Evolutionary conservation across 1,139 yeast species (phyloP), one percentile per base, ranked within the genome.

Genomic region (Scheffersomyces cryptocercus): DNA sequence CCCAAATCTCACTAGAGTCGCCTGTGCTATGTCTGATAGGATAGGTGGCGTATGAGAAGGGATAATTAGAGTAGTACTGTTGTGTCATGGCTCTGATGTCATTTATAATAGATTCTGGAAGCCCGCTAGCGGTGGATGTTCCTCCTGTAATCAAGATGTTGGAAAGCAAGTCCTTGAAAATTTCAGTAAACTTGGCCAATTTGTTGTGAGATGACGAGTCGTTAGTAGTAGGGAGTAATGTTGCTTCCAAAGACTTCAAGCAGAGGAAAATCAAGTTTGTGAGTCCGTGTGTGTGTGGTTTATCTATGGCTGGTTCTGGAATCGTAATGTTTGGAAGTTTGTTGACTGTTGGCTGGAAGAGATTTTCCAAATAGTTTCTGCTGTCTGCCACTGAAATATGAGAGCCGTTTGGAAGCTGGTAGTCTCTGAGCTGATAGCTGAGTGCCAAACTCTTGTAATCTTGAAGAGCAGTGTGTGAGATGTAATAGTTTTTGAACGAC

Each of bases 101-200:
- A 52, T 79, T 79, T 34, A 82, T 66, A 8, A 86, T 65, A 55
- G 88, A 75, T 50, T 79, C 84, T 39, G 81, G 80, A 46, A 85
- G 67, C 3, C 88, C 88, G 16, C 78, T 75, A 26, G 83, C 68
- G 45, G 79, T 66, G 1, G 89, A 77, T 1, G 82, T 64, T 8
- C 85, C 82, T 29, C 95, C 93, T 4, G 87, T 84, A 41, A 86
- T 70, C 34, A 86, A 75, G 9, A 85, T 77, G 56, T 82, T 84
- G n/a, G 80, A 71, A 41, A 84, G 63, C 40, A 73, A 62, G 33
- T 60, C 67, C 47, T 67, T 70, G 55, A 73, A 69, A 16, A 67
- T 64, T 44, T 74, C 79, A 48, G 68, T 69, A 50, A 73, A 71
- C 38, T 70, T 58, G 15, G 70, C 70, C 52, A 59, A 62, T 38